These are phyloP conservation scores for Rhizopogon roseolus DNA, from an alignment of 768 basidiomycete species.

Conservation along the genomic window DNA sequence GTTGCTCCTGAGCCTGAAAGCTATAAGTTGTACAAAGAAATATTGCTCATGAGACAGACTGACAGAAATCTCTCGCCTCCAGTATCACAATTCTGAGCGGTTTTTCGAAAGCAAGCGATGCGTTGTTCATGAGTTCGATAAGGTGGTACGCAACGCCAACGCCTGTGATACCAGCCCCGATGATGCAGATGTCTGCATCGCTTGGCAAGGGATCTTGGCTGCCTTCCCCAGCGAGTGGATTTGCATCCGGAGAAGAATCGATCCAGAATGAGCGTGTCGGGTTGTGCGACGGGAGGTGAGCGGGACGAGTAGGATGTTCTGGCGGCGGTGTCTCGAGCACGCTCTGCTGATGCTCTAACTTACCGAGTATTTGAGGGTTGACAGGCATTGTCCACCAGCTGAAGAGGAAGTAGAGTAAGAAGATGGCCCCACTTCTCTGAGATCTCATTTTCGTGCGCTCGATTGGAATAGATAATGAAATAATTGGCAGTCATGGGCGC, in stretches of 20 bases:
- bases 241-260: slow-evolving; percentile 46
- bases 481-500: too few species aligned
- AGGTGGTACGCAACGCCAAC: slow-evolving; percentile 73
- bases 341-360: not conserved
- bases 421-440: not conserved
- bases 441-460: not conserved
- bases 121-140: slow-evolving; percentile 26
- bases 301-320: slow-evolving; percentile 8
- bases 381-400: not conserved
- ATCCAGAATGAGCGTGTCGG: slow-evolving; percentile 76
- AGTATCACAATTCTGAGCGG: slow-evolving; percentile 56
- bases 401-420: not conserved
- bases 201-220: slow-evolving; percentile 54
- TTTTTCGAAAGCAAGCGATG: slow-evolving; percentile 2
- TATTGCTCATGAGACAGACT: slow-evolving; percentile 21
- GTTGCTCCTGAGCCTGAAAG: slow-evolving; percentile 68
- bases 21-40: slow-evolving; percentile 1
- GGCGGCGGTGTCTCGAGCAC: not conserved
- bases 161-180: slow-evolving; percentile 80
- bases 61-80: slow-evolving; percentile 86
- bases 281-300: slow-evolving; percentile 49
- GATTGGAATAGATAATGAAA: too few species aligned
- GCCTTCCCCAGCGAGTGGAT: slow-evolving; percentile 64
- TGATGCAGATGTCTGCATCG: slow-evolving; percentile 69
- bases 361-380: not conserved